phyloP scores from a whole-genome alignment of 257 asterid genomes.

The Datura wrightii region DNA sequence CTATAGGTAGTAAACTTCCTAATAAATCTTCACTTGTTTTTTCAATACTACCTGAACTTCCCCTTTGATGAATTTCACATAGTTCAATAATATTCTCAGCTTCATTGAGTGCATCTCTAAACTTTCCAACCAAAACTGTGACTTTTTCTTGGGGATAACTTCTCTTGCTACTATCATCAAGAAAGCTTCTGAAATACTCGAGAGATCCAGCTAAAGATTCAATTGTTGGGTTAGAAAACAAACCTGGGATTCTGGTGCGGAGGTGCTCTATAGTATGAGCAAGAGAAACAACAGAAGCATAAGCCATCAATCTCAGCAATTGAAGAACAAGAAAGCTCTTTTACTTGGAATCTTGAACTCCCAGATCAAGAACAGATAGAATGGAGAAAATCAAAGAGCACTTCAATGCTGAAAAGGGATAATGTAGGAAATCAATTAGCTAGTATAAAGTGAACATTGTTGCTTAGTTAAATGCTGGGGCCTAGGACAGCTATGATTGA shows the following conservation, averaged over 20 bases:
- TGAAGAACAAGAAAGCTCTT: conserved; percentile 15
- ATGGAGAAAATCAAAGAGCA: not conserved
- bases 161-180: conserved; percentile 15
- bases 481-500: not conserved
- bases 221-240: conserved; percentile 5
- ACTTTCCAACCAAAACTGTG: conserved; percentile 14
- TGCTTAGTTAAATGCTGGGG: not conserved
- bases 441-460: not conserved
- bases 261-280: conserved; percentile 11
- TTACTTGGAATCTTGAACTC: not conserved
- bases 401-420: not conserved
- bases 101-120: conserved; percentile 25
- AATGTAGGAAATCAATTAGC: not conserved
- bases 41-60: not conserved
- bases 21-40: conserved; percentile 11
- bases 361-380: not conserved
- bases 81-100: conserved; percentile 17
- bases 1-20: conserved; percentile 10
- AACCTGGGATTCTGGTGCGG: conserved; percentile 15
- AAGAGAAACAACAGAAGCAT: conserved; percentile 26
- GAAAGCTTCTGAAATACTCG: not conserved
- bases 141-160: conserved; percentile 7
- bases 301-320: conserved; percentile 25
- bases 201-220: conserved; percentile 16
- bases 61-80: conserved; percentile 20